phyloP scores from a whole-genome alignment of 2,329 filamentous ascomycete species.

The Zymoseptoria ardabiliae region DNA sequence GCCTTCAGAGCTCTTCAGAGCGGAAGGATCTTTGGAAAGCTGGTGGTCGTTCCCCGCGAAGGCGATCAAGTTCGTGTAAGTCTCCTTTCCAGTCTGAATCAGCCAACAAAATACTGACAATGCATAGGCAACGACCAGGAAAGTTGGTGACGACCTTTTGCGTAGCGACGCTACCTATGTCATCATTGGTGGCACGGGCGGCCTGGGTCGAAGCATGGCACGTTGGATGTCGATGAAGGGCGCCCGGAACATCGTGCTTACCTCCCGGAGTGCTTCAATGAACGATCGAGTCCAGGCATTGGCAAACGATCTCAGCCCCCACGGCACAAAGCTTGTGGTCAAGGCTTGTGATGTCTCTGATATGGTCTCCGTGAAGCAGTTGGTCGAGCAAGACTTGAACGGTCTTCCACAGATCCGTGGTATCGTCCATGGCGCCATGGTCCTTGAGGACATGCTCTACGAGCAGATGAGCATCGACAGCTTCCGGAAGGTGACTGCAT shows the following conservation, averaged over 20 bases:
- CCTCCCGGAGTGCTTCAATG: background rate
- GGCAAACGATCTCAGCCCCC: background rate
- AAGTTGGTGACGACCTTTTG: background rate
- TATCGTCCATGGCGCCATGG: background rate
- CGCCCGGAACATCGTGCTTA: conserved; percentile 1
- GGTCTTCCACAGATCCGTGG: background rate
- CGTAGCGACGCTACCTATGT: conserved; percentile 1
- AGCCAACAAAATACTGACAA: background rate
- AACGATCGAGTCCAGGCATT: background rate
- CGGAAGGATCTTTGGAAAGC: background rate
- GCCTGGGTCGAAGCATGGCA: conserved; percentile 2
- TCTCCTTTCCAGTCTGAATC: background rate
- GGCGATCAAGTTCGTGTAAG: background rate
- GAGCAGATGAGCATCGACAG: conserved; percentile 4
- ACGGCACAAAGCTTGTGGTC: background rate
- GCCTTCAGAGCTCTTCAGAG: background rate
- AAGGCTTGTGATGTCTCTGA: background rate
- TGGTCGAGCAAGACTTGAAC: background rate
- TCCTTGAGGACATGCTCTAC: conserved; percentile 5
- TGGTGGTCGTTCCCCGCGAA: background rate
- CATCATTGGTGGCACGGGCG: conserved; percentile 4
- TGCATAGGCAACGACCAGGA: background rate
- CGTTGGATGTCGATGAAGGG: background rate
- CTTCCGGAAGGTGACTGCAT: background rate
- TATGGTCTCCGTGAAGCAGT: background rate